Evolutionary conservation across 345 rosid genomes (phyloP).

Genomic region (Garcia nutans): DNA sequence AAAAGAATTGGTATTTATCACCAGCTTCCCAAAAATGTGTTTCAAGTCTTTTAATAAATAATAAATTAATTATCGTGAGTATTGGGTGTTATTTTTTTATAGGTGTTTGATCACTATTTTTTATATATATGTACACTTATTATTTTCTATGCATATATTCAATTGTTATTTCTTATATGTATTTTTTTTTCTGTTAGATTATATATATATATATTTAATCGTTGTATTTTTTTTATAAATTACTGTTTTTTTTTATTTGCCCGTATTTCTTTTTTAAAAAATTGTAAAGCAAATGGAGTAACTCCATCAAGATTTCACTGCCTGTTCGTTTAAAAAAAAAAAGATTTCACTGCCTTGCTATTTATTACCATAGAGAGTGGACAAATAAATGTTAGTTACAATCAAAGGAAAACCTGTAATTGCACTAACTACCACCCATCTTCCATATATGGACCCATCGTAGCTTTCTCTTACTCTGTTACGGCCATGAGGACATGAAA

Average conservation of each 20-base stretch:
- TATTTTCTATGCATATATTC: too few species aligned
- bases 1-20: neutral
- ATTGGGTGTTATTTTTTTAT: too few species aligned
- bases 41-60: too few species aligned
- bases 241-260: too few species aligned
- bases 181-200: too few species aligned
- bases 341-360: neutral
- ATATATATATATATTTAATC: too few species aligned
- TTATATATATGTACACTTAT: too few species aligned
- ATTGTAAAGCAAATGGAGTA: conserved; percentile 15
- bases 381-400: conserved; percentile 23
- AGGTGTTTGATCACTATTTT: too few species aligned
- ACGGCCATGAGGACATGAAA: conserved; percentile 24
- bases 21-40: conserved; percentile 9
- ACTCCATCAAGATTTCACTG: conserved; percentile 3
- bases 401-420: neutral
- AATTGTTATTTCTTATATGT: too few species aligned
- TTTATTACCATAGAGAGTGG: conserved; percentile 13
- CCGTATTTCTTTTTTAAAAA: neutral
- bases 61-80: too few species aligned
- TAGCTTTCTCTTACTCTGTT: conserved; percentile 5
- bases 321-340: too few species aligned
- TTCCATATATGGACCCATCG: conserved; percentile 23
- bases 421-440: neutral
- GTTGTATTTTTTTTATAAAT: too few species aligned